A percentile compares a stretch with the other conserved stretches of the same genome.
phyloP scores from a whole-genome alignment of 192 early-diverging fungal species.

The Coemansia sp. region DNA sequence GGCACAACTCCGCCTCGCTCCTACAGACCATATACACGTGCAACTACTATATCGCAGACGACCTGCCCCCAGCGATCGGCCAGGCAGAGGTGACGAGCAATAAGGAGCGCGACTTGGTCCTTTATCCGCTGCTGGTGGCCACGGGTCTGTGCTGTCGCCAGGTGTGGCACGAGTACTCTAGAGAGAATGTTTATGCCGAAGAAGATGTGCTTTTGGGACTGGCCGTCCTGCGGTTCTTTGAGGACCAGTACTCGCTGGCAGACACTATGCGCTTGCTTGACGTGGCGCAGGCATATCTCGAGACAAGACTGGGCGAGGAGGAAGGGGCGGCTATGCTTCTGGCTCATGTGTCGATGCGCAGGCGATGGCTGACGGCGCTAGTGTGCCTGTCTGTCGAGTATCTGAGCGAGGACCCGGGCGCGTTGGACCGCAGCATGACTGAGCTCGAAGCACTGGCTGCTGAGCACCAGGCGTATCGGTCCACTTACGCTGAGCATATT shows the following conservation, averaged over 20 bases:
- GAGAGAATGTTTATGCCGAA: conserved; percentile 40
- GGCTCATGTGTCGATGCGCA: conserved; percentile 25
- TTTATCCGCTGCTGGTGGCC: conserved; percentile 43
- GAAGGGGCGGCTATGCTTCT: conserved; percentile 17
- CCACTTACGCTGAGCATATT: background rate
- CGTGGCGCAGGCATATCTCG: conserved; percentile 14
- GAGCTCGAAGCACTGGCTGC: conserved; percentile 13
- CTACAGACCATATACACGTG: conserved; percentile 52
- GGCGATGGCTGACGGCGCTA: conserved; percentile 31
- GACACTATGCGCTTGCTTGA: conserved; percentile 18
- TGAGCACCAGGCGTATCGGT: background rate
- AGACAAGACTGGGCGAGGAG: background rate
- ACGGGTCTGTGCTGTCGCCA: conserved; percentile 27
- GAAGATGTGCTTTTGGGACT: conserved; percentile 46
- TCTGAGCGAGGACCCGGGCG: conserved; percentile 21
- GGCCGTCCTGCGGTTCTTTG: conserved; percentile 17
- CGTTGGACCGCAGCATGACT: background rate
- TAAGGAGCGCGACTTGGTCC: conserved; percentile 32
- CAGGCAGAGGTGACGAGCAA: background rate
- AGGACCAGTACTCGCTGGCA: conserved; percentile 25
- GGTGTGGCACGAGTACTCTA: conserved; percentile 44
- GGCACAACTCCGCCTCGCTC: conserved; percentile 44
- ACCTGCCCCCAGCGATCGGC: background rate
- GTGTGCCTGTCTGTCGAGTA: conserved; percentile 16
- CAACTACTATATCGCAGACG: conserved; percentile 38